Percentiles rank a stretch among this genome's conserved stretches.
Conservation (phyloP, 2,329 filamentous ascomycete species). For the Boeremia lycopersici region DNA sequence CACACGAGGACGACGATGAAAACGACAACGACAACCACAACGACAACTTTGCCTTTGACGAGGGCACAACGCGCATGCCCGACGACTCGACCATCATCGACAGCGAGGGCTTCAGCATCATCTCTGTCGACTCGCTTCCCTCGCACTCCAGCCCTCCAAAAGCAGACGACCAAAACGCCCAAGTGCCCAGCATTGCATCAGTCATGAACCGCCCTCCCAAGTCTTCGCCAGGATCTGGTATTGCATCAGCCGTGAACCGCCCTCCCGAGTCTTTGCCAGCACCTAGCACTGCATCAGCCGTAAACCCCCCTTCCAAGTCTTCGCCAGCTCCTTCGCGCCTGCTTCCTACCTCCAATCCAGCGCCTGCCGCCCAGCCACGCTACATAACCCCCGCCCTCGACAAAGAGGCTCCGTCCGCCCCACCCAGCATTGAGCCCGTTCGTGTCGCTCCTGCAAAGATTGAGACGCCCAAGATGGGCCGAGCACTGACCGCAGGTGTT, state of each 20-base stretch:
- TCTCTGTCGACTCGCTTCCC: slow-evolving; percentile 55
- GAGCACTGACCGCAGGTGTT: slow-evolving; percentile 47
- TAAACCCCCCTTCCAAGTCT: slow-evolving; percentile 6
- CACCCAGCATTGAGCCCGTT: slow-evolving; percentile 36
- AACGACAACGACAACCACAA: slow-evolving; percentile 19
- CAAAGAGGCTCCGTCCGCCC: slow-evolving; percentile 34
- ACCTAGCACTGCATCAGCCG: no score
- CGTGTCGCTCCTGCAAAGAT: slow-evolving; percentile 26
- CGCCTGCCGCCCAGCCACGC: slow-evolving; percentile 25
- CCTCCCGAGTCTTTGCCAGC: no score
- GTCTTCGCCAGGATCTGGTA: slow-evolving; percentile 17
- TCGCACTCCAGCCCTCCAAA: slow-evolving; percentile 40
- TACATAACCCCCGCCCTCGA: slow-evolving; percentile 39
- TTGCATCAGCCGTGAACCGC: no score
- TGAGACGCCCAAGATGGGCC: slow-evolving; percentile 41
- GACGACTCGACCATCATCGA: slow-evolving; percentile 55
- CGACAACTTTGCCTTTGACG: slow-evolving; percentile 37
- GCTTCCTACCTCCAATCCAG: no score
- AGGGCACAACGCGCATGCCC: slow-evolving; percentile 40
- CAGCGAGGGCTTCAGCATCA: slow-evolving; percentile 59
- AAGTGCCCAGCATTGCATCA: slow-evolving; percentile 11
- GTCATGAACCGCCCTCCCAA: slow-evolving; percentile 18
- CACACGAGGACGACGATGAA: slow-evolving; percentile 19
- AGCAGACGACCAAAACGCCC: slow-evolving; percentile 10
- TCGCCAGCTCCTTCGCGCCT: no score